Conservation (phyloP, 2,329 filamentous ascomycete genomes). For the Arachnopeziza araneosa region DNA sequence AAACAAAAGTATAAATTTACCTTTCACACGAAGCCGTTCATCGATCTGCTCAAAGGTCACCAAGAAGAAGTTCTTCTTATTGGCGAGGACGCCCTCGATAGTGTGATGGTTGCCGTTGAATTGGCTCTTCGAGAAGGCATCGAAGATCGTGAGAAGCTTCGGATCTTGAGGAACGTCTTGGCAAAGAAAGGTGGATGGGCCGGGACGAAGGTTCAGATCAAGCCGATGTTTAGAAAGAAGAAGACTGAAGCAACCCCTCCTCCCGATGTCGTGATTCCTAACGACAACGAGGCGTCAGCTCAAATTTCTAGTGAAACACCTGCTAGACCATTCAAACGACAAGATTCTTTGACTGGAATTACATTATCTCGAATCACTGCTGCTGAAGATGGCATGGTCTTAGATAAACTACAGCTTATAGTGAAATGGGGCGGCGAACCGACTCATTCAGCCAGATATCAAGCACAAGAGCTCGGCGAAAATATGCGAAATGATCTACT, state of each 20-base stretch:
- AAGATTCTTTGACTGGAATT: conserved; percentile 82
- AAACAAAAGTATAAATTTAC: conserved; percentile 99
- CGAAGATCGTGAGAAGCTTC: conserved; percentile 85
- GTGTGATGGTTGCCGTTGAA: conserved; percentile 84
- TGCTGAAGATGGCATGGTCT: conserved; percentile 82
- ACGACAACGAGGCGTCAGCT: conserved; percentile 4
- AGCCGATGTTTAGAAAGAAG: conserved; percentile 95
- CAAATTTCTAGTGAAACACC: conserved; percentile 22
- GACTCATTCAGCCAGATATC: conserved; percentile 93
- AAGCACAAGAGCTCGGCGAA: conserved; percentile 88
- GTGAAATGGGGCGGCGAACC: conserved; percentile 99
- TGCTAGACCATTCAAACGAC: conserved; percentile 52
- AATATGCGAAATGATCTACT: conserved; percentile 95
- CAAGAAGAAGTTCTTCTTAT: conserved; percentile 94
- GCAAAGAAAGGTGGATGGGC: conserved; percentile 91
- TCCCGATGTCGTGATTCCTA: neutral
- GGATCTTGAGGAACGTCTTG: conserved; percentile 75
- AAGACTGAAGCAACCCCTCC: conserved; percentile 54
- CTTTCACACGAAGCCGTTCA: conserved; percentile 94
- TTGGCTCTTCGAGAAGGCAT: conserved; percentile 70
- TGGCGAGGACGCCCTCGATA: conserved; percentile 81
- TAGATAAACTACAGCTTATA: conserved; percentile 95
- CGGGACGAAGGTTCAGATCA: conserved; percentile 97
- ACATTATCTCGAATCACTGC: conserved; percentile 93
- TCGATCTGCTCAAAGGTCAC: conserved; percentile 89